phyloP scores from a whole-genome alignment of 345 rosid species.

The Moricandia moricandioides region DNA sequence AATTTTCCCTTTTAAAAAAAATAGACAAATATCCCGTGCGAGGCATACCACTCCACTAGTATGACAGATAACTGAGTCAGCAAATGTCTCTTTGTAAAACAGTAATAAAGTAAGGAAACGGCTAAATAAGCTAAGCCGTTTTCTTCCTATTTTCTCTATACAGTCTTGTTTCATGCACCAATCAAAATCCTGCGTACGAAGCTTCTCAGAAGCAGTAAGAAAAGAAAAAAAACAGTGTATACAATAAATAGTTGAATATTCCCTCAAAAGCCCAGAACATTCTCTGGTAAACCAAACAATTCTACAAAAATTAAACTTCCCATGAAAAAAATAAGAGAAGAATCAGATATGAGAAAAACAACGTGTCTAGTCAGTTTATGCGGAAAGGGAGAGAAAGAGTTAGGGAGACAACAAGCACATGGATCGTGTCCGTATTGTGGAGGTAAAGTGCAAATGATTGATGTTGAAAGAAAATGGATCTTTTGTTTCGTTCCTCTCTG shows the following conservation, averaged over 20 bases:
- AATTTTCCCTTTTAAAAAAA: no score
- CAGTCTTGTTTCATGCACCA: slow-evolving; percentile 25
- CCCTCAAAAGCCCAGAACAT: neutral
- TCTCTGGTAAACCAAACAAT: neutral
- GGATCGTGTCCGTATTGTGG: slow-evolving; percentile 86
- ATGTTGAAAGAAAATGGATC: slow-evolving; percentile 71
- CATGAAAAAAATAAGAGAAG: neutral
- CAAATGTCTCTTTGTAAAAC: neutral
- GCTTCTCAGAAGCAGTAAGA: slow-evolving; percentile 17
- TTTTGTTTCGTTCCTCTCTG: slow-evolving; percentile 77
- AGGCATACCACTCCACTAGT: no score
- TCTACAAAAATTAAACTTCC: neutral
- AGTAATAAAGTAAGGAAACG: slow-evolving; percentile 15
- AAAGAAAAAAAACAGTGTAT: neutral
- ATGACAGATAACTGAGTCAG: slow-evolving; percentile 8
- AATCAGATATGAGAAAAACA: slow-evolving; percentile 11
- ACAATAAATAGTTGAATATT: neutral
- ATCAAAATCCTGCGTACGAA: slow-evolving; percentile 18
- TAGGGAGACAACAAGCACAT: slow-evolving; percentile 69
- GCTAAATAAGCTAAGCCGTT: slow-evolving; percentile 28
- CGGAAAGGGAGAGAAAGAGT: slow-evolving; percentile 55
- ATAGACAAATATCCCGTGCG: no score
- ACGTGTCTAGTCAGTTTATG: slow-evolving; percentile 64
- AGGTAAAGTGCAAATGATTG: slow-evolving; percentile 70
- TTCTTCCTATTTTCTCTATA: slow-evolving; percentile 24